A percentile compares a stretch with the other conserved stretches of the same genome.
Conservation (phyloP, 208 protist species). For the Crithidia thermophila region DNA sequence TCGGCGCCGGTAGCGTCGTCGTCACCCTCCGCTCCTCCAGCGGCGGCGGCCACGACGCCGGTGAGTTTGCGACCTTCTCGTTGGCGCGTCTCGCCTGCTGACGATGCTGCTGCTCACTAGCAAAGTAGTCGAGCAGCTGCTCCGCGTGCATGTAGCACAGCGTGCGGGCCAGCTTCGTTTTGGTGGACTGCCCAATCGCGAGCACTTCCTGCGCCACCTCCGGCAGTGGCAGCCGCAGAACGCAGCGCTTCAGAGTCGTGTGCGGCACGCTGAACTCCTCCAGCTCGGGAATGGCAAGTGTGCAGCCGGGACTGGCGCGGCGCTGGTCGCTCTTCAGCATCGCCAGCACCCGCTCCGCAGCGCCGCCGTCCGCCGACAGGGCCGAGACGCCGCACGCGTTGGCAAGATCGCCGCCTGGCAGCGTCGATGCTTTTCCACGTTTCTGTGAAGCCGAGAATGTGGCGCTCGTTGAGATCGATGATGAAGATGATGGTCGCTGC, state of each 20-base stretch:
- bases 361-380: constrained; percentile 23
- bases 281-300: neutral
- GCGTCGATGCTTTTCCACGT: neutral
- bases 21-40: constrained; percentile 19
- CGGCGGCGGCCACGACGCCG: constrained; percentile 3
- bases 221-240: constrained; percentile 41
- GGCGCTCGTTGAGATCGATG: no score
- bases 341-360: constrained; percentile 40
- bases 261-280: constrained; percentile 38
- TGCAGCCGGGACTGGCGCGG: constrained; percentile 1
- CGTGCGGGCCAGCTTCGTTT: constrained; percentile 45
- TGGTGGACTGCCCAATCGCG: constrained; percentile 66
- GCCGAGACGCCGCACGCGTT: constrained; percentile 24
- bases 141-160: constrained; percentile 83
- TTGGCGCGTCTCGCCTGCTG: neutral
- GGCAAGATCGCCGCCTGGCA: constrained; percentile 24
- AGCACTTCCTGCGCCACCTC: constrained; percentile 15
- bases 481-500: no score
- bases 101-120: constrained; percentile 2
- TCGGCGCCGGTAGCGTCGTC: constrained; percentile 5
- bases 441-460: no score
- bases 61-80: neutral
- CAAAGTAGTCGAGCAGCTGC: constrained; percentile 71
- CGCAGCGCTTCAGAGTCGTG: constrained; percentile 47
- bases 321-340: constrained; percentile 36